Percentiles rank a stretch among this genome's conserved stretches.
Evolutionary conservation across 2,329 filamentous ascomycete species (phyloP).

Genomic region (Pseudocercospora macadamiae): DNA sequence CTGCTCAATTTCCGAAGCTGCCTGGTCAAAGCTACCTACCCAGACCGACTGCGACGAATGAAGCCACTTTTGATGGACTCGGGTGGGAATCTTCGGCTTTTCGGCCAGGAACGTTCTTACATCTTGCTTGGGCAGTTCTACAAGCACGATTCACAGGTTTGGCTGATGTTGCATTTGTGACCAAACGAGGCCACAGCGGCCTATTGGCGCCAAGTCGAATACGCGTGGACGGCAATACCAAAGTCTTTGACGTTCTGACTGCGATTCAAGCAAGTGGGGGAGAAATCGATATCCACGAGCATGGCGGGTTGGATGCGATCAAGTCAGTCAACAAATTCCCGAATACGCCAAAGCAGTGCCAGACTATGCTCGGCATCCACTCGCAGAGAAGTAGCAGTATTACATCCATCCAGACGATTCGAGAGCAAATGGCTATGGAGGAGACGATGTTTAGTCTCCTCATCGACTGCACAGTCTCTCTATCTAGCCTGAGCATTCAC

Average conservation of each 20-base stretch:
- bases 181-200: neutral
- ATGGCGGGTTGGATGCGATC: neutral
- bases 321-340: neutral
- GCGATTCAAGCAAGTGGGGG: neutral
- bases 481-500: slow-evolving; percentile 4
- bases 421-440: neutral
- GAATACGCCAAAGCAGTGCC: neutral
- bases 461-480: slow-evolving; percentile 14
- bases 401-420: neutral
- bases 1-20: neutral
- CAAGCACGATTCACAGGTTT: neutral
- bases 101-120: neutral
- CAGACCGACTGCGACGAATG: neutral
- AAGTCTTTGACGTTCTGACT: neutral
- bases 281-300: neutral
- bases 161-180: neutral
- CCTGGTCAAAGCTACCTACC: neutral
- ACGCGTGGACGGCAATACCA: neutral
- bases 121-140: neutral
- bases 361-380: neutral
- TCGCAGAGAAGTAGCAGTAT: slow-evolving; percentile 1
- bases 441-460: slow-evolving; percentile 1
- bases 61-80: neutral
- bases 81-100: slow-evolving; percentile 1
- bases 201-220: neutral